Base-by-base conservation (phyloP, 306 rosid genomes). In the Lathyrus oleraceus region DNA sequence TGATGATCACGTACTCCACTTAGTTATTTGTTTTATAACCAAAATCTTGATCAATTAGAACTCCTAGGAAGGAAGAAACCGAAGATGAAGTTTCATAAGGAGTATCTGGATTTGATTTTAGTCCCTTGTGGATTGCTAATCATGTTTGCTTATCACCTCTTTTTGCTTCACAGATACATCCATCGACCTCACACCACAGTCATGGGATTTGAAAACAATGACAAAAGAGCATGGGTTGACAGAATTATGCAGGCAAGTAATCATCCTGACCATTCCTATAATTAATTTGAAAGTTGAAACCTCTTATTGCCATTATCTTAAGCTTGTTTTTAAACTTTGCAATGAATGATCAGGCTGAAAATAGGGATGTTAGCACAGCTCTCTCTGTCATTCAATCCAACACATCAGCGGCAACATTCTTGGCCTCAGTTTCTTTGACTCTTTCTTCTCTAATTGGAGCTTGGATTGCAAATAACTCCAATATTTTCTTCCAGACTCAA, bases 381-480 rank as follows among this genome's bases (percentile, higher is more conserved):
- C n/a, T n/a, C n/a, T n/a, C n/a, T n/a, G n/a, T n/a, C n/a, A n/a
- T n/a, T n/a, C n/a, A n/a, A 68, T 73, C 86, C 11, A 88, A 88
- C 87, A 85, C 67, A 20, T 51, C 88, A 25, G 87, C 92, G 62
- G 85, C 96, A 28, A 91, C 87, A 12, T 83, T 62, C 78, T 58
- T 91, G 57, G 87, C 86, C 51, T 74, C 92, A 0, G 79, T 88
- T 5, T 85, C 91, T 8, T 38, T 91, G 43, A 88, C 93, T 2
- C 72, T 91, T 3, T 80, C 91, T 59, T 82, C 97, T 27, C 83
- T 91, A 0, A 88, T 87, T 27, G 96, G 97, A 42, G 88, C 89
- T 10, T 91, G 96, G 96, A 82, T 91, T 13, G 90, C 87, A 16
- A 85, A 73, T 54, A 70, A n/a, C 5, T 76, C 90, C 35, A 44